These are phyloP conservation scores for Gautieria morchelliformis DNA, from an alignment of 768 basidiomycete genomes.

Conservation along the genomic window DNA sequence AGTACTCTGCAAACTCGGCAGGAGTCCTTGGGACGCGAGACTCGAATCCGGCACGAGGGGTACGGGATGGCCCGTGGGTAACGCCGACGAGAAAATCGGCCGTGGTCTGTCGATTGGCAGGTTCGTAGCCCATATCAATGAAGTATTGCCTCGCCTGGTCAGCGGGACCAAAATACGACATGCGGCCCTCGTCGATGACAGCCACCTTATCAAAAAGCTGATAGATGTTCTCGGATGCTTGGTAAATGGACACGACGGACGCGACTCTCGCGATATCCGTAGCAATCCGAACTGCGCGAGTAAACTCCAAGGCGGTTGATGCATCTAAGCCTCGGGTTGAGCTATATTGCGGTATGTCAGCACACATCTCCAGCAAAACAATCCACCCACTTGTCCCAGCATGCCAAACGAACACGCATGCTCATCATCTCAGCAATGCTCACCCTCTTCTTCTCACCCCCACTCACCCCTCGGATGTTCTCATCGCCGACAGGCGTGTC, in stretches of 20 bases:
- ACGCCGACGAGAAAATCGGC: constrained; percentile 70
- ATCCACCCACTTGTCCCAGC: constrained; percentile 63
- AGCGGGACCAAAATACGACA: constrained; percentile 68
- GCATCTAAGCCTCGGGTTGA: constrained; percentile 76
- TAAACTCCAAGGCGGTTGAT: constrained; percentile 82
- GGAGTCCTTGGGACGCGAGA: constrained; percentile 40
- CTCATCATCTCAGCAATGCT: constrained; percentile 78
- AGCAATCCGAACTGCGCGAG: constrained; percentile 66
- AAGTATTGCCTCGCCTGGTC: constrained; percentile 61
- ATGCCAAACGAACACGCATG: constrained; percentile 48
- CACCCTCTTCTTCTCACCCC: constrained; percentile 75
- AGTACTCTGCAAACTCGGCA: constrained; percentile 40
- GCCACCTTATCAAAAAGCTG: constrained; percentile 76
- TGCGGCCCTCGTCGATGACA: constrained; percentile 63
- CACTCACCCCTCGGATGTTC: constrained; percentile 52
- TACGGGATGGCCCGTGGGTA: constrained; percentile 48
- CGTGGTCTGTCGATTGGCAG: constrained; percentile 75
- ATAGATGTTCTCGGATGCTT: constrained; percentile 64
- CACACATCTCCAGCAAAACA: not conserved
- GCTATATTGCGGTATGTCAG: constrained; percentile 35
- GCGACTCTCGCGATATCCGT: constrained; percentile 77
- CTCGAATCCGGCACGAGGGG: constrained; percentile 32
- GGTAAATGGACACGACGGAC: constrained; percentile 78
- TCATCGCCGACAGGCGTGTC: constrained; percentile 32
- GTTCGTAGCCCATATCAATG: constrained; percentile 59